phyloP scores from a whole-genome alignment of 495 filamentous ascomycete genomes.

The Evansstolkia leycettana region DNA sequence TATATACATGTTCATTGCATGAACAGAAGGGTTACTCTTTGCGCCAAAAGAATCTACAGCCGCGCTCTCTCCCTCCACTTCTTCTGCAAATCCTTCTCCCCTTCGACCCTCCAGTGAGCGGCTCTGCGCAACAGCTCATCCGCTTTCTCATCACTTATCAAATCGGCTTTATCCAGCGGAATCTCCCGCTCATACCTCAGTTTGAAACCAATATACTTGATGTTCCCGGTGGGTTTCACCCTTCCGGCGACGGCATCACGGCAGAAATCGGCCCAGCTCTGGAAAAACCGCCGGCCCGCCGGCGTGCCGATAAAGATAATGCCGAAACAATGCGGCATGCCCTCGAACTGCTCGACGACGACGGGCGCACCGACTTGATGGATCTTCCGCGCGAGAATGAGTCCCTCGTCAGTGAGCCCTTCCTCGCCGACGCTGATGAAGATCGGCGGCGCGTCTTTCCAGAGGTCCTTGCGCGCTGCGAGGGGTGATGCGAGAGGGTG shows the following conservation, averaged over 20 bases:
- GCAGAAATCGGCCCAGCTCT: constrained; percentile 46
- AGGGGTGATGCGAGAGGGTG: constrained; percentile 73
- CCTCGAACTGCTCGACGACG: constrained; percentile 64
- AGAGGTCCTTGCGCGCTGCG: constrained; percentile 39
- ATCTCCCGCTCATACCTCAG: constrained; percentile 38
- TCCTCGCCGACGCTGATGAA: constrained; percentile 72
- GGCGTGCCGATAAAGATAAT: constrained; percentile 43
- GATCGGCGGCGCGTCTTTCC: constrained; percentile 58
- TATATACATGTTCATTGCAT: no score
- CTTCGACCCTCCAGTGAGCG: constrained; percentile 31
- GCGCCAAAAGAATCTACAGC: no score
- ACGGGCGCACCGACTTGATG: constrained; percentile 50
- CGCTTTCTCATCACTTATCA: constrained; percentile 42
- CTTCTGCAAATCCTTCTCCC: constrained; percentile 29
- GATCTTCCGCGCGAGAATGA: constrained; percentile 47
- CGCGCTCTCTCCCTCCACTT: constrained; percentile 30
- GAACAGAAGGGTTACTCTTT: no score
- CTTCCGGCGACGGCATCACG: constrained; percentile 21
- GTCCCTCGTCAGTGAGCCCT: constrained; percentile 60
- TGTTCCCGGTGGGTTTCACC: constrained; percentile 11
- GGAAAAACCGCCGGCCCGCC: constrained; percentile 38
- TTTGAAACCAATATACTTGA: constrained; percentile 41
- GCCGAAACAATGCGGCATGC: constrained; percentile 83
- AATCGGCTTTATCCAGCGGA: constrained; percentile 35
- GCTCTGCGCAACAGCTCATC: constrained; percentile 32